A percentile compares a stretch with the other conserved stretches of the same genome.
Conservation (phyloP, 495 filamentous ascomycete genomes). For the Lasiosphaeria miniovina region DNA sequence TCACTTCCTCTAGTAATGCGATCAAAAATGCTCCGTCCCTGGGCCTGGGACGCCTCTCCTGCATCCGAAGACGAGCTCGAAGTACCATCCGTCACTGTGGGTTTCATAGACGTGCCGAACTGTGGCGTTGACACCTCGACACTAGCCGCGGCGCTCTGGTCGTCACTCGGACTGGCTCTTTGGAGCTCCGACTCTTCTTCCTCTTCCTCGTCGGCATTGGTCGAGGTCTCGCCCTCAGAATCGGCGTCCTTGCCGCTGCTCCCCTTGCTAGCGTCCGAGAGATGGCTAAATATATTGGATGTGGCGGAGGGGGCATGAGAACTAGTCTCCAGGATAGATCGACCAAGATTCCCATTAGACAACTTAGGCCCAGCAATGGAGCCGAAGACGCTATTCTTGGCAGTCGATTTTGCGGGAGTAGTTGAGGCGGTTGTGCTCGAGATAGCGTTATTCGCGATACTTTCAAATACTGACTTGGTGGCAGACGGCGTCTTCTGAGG, state of each 20-base stretch:
- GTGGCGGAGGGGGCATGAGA: slow-evolving; percentile 22
- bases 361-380: slow-evolving; percentile 11
- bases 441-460: slow-evolving; percentile 37
- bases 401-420: slow-evolving; percentile 21
- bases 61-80: slow-evolving; percentile 34
- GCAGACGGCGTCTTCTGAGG: slow-evolving; percentile 41
- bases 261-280: slow-evolving; percentile 52
- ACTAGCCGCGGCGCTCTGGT: slow-evolving; percentile 33
- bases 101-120: slow-evolving; percentile 21
- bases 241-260: slow-evolving; percentile 45
- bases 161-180: slow-evolving; percentile 29
- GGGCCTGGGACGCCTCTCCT: slow-evolving; percentile 33
- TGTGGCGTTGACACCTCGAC: slow-evolving; percentile 36
- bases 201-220: slow-evolving; percentile 41
- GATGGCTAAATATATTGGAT: slow-evolving; percentile 60
- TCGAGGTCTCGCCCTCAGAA: slow-evolving; percentile 47
- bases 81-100: slow-evolving; percentile 22
- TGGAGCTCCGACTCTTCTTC: slow-evolving; percentile 44
- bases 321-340: slow-evolving; percentile 27
- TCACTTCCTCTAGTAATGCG: slow-evolving; percentile 48
- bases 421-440: slow-evolving; percentile 5
- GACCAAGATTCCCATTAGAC: slow-evolving; percentile 18
- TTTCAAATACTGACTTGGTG: slow-evolving; percentile 46
- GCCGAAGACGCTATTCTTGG: slow-evolving; percentile 32
- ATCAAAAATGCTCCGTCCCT: slow-evolving; percentile 57